Base-by-base conservation (phyloP, 2,329 filamentous ascomycete species). In the Fusarium verticillioides region DNA sequence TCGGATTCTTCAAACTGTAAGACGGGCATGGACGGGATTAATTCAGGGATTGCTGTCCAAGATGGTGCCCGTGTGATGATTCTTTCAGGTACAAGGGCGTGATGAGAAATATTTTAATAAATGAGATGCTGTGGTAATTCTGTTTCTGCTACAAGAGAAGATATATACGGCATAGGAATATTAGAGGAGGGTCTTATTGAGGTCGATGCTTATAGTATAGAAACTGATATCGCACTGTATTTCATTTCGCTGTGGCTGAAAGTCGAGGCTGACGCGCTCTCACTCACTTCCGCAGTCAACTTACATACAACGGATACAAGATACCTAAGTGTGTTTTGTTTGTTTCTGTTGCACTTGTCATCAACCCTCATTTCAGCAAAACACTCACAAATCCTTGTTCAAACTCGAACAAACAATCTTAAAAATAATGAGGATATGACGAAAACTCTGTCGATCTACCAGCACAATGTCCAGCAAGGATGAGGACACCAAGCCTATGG, bases 401-500 rank as follows among this genome's bases (percentile, higher is more conserved):
- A 26, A 26, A 26, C 26, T 26, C 26, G 26, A 26, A 26, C 26
- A 26, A 26, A 26, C 26, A 26, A 26, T 26, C 26, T 26, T 26
- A 26, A 26, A 26, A 26, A 26, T 26, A 26, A 7, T 36, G 42
- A 21, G 52, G 60, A 26, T 28, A 72, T 77, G 67, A 73, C 32
- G 54, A 61, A 61, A 62, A 58, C 26, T 37, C 36, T 49, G 23
- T 56, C 58, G 46, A 32, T 15, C 44, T 36, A 65, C n/a, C 53
- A 66, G 58, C 73, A 70, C 61, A 56, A 82, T 81, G 79, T 75
- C 79, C 32, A 67, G 66, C 47, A 75, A 75, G 50, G 76, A 78
- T 49, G 74, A 77, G 42, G 70, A 71, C 39, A 40, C 56, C 50
- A 75, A 74, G 50, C 47, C 75, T 40, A 66, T 75, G 32, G 85